phyloP scores from a whole-genome alignment of 2,329 filamentous ascomycete species.

The Alternaria sp. region DNA sequence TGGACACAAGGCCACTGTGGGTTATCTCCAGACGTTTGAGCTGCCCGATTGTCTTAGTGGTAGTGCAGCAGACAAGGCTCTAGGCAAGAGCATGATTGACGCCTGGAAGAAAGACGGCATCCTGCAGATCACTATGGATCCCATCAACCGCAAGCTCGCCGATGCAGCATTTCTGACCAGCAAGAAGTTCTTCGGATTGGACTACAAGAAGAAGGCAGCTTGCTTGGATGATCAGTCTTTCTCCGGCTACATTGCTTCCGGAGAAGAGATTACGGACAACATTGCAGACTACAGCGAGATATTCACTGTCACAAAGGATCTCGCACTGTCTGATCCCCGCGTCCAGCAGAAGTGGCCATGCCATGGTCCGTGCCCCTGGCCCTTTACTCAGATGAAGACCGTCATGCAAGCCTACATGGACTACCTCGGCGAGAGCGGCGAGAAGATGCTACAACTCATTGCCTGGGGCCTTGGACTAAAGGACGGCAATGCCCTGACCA shows the following conservation, averaged over 20 bases:
- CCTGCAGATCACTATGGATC: conserved; percentile 20
- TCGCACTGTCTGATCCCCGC: conserved; percentile 52
- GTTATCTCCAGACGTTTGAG: conserved; percentile 17
- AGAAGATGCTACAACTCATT: conserved; percentile 58
- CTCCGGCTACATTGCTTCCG: conserved; percentile 60
- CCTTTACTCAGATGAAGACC: conserved; percentile 54
- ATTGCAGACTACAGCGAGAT: conserved; percentile 63
- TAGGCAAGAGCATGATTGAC: conserved; percentile 21
- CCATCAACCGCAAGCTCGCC: conserved; percentile 21
- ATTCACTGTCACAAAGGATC: conserved; percentile 62
- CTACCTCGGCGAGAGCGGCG: conserved; percentile 54
- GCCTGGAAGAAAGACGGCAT: conserved; percentile 20
- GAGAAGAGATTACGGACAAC: conserved; percentile 54
- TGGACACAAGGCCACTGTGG: conserved; percentile 11
- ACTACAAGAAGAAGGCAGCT: conserved; percentile 49
- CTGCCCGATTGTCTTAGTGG: conserved; percentile 14
- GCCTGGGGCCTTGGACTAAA: conserved; percentile 58
- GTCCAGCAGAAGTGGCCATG: conserved; percentile 59
- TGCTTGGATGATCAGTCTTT: conserved; percentile 59
- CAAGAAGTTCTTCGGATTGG: conserved; percentile 17
- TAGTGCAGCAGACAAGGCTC: conserved; percentile 14
- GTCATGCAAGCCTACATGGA: conserved; percentile 56
- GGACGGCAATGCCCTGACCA: conserved; percentile 51
- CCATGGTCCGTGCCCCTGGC: conserved; percentile 62
- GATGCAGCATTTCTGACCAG: conserved; percentile 17